These are phyloP conservation scores for Paragyromitra xinjiangensis DNA, from an alignment of 495 filamentous ascomycete genomes.

Conservation along the genomic window DNA sequence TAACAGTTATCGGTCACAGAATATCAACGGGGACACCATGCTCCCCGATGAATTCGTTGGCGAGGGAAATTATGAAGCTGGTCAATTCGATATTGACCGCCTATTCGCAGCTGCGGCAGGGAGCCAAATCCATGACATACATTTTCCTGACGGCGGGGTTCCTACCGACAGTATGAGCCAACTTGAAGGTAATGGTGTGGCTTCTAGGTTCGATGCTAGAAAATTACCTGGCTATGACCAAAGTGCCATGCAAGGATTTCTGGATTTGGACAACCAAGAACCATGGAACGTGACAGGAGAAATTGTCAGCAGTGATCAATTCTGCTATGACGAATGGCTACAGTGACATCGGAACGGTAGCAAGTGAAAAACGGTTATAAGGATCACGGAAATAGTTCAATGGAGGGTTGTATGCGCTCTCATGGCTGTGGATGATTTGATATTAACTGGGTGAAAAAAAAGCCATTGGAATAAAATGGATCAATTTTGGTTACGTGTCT, in stretches of 20 bases:
- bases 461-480: background rate
- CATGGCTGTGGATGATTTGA: background rate
- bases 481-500: background rate
- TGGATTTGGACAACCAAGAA: slow-evolving; percentile 50
- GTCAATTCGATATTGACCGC: slow-evolving; percentile 53
- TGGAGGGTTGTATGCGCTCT: background rate
- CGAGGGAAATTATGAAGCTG: slow-evolving; percentile 47
- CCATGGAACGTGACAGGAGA: slow-evolving; percentile 50
- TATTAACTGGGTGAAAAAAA: background rate
- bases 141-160: slow-evolving; percentile 43
- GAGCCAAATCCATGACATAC: slow-evolving; percentile 43
- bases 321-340: slow-evolving; percentile 57
- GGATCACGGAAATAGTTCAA: background rate
- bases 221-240: slow-evolving; percentile 54
- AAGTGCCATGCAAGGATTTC: slow-evolving; percentile 52
- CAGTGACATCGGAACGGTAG: slow-evolving; percentile 29
- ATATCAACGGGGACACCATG: slow-evolving; percentile 27
- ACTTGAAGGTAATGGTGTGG: slow-evolving; percentile 19
- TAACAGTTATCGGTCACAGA: slow-evolving; percentile 30
- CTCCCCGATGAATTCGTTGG: slow-evolving; percentile 37
- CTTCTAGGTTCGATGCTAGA: slow-evolving; percentile 42
- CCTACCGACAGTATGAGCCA: slow-evolving; percentile 25
- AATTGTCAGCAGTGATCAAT: slow-evolving; percentile 39
- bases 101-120: slow-evolving; percentile 45
- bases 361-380: background rate